Percentiles rank a stretch among this genome's conserved stretches.
Evolutionary conservation across 2,329 filamentous ascomycete genomes (phyloP).

Genomic region (Fusarium begoniae): DNA sequence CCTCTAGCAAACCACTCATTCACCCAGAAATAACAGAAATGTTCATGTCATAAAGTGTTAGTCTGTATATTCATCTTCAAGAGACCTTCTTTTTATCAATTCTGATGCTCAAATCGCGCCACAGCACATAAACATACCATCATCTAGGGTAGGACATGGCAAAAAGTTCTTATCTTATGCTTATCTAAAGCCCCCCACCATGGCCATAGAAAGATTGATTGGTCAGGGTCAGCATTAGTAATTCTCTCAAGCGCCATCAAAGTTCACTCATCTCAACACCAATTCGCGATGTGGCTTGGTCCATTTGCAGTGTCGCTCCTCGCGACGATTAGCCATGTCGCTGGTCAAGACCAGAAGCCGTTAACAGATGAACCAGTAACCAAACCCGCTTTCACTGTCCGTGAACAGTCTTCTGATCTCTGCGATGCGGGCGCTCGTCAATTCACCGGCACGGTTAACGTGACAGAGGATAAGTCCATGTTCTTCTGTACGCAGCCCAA

Average conservation of each 20-base stretch:
- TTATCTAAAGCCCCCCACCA: not conserved
- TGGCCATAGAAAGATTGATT: not conserved
- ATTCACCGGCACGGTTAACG: slow-evolving; percentile 23
- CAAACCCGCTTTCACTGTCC: not conserved
- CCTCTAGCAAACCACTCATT: rapidly evolving
- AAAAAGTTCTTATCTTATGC: not conserved
- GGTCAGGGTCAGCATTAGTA: not conserved
- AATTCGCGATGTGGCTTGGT: not conserved
- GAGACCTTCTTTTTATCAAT: rapidly evolving
- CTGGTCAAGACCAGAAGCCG: slow-evolving; percentile 1
- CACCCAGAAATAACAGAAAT: not conserved
- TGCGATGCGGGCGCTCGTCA: slow-evolving; percentile 22
- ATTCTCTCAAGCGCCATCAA: not conserved
- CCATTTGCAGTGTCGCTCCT: not conserved
- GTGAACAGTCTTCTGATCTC: slow-evolving; percentile 10
- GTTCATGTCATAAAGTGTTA: rapidly evolving
- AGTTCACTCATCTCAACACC: not conserved
- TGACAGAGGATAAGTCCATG: slow-evolving; percentile 27
- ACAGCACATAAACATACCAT: not conserved
- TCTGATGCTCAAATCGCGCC: not conserved
- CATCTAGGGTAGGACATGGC: not conserved
- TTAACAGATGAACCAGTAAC: not conserved
- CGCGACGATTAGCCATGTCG: not conserved
- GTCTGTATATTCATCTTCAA: rapidly evolving
- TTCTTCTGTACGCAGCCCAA: slow-evolving; percentile 15